phyloP scores from a whole-genome alignment of 441 rosid species.

The Erysimum pusillum region DNA sequence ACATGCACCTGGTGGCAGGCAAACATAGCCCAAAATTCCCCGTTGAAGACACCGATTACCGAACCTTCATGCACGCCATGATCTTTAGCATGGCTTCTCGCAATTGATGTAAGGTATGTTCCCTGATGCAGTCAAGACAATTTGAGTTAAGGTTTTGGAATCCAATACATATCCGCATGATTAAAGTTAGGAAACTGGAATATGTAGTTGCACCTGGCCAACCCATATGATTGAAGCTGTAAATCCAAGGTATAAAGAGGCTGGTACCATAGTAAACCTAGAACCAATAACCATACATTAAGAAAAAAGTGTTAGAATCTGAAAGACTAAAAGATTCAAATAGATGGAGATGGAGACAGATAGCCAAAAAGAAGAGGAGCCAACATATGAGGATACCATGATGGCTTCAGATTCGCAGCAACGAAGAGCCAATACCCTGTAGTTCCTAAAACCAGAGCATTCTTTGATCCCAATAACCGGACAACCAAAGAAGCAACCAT shows the following conservation, averaged over 20 bases:
- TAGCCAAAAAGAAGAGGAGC: constrained; percentile 11
- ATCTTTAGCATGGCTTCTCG: constrained; percentile 76
- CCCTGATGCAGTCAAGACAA: constrained; percentile 59
- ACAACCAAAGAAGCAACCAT: constrained; percentile 83
- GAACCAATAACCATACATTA: constrained; percentile 26
- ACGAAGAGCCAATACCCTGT: constrained; percentile 92
- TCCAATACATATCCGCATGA: neutral
- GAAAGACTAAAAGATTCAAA: neutral
- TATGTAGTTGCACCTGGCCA: constrained; percentile 71
- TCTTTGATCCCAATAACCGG: constrained; percentile 82
- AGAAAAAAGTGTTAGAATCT: constrained; percentile 1
- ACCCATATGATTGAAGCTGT: constrained; percentile 95
- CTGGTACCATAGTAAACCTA: constrained; percentile 93
- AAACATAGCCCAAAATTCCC: constrained; percentile 91
- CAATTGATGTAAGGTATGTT: constrained; percentile 88
- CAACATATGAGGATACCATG: constrained; percentile 62
- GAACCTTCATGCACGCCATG: constrained; percentile 72
- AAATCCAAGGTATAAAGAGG: constrained; percentile 88
- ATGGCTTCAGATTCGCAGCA: constrained; percentile 84
- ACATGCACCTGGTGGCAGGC: constrained; percentile 84
- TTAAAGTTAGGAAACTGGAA: constrained; percentile 28
- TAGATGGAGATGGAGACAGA: neutral
- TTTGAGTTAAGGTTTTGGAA: constrained; percentile 1
- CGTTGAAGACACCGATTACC: constrained; percentile 84
- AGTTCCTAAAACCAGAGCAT: constrained; percentile 84